phyloP scores from a whole-genome alignment of 1,284 basidiomycete species.

The Ganoderma resinaceum region DNA sequence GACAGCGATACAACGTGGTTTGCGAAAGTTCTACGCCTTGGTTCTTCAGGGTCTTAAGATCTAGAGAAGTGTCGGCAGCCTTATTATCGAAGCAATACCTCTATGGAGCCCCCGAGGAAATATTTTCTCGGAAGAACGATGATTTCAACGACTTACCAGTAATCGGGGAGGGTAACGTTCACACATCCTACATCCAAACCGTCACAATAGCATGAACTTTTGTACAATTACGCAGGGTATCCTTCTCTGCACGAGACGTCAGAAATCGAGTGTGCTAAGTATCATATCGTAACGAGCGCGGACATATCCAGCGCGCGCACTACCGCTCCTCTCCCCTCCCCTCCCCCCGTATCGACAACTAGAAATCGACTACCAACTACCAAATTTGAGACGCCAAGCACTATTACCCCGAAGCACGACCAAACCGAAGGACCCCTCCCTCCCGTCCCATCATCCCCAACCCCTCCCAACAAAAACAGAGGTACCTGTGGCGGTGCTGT shows the following conservation, averaged over 20 bases:
- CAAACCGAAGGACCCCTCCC: neutral
- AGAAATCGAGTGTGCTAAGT: neutral
- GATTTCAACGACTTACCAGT: too few species aligned
- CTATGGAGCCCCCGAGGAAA: too few species aligned
- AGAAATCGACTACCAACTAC: neutral
- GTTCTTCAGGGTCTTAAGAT: too few species aligned
- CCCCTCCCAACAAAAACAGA: neutral
- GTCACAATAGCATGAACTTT: neutral
- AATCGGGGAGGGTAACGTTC: too few species aligned
- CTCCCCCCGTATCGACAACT: neutral
- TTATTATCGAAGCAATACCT: too few species aligned
- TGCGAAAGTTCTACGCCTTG: too few species aligned
- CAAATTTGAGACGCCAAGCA: neutral
- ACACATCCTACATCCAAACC: neutral
- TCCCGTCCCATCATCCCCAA: neutral
- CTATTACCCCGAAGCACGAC: neutral
- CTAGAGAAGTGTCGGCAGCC: too few species aligned
- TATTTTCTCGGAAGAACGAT: too few species aligned
- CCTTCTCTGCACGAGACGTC: neutral
- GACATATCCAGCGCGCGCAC: neutral
- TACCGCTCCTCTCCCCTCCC: neutral
- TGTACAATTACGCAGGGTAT: constrained; percentile 6
- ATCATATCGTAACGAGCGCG: constrained; percentile 4
- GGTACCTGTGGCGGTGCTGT: neutral
- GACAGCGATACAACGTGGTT: too few species aligned